A percentile compares a stretch with the other conserved stretches of the same genome.
Evolutionary conservation across 257 asterid genomes (phyloP).

Genomic region (Salvia rosmarinus): DNA sequence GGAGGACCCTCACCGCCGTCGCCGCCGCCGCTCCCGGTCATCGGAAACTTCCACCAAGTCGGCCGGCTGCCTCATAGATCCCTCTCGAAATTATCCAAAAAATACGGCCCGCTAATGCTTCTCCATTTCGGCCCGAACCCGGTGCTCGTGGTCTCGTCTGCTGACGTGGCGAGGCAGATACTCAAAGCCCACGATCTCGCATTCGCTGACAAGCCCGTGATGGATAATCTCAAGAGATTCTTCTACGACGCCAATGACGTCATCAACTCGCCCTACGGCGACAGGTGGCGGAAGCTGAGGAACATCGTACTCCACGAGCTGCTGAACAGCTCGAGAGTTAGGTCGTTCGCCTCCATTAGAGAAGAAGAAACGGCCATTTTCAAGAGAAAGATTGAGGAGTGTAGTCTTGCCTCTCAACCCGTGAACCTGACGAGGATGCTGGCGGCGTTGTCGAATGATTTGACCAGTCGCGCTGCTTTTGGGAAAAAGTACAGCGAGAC

Average conservation of each 20-base stretch:
- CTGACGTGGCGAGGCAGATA: conserved; percentile 25
- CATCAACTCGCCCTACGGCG: conserved; percentile 30
- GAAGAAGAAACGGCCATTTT: conserved; percentile 33
- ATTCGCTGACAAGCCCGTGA: conserved; percentile 27
- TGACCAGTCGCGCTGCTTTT: conserved; percentile 26
- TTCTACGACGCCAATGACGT: conserved; percentile 33
- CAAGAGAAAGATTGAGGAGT: conserved; percentile 13
- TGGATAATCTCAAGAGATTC: not conserved
- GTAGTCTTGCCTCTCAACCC: not conserved
- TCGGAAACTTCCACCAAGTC: conserved; percentile 48
- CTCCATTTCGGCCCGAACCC: conserved; percentile 41
- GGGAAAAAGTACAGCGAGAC: conserved; percentile 35
- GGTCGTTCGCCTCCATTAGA: conserved; percentile 21
- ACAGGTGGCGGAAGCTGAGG: conserved; percentile 33
- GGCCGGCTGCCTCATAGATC: conserved; percentile 33
- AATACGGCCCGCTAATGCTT: conserved; percentile 44
- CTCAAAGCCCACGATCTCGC: conserved; percentile 32
- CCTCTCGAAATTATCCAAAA: conserved; percentile 27
- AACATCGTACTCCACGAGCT: conserved; percentile 30
- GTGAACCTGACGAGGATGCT: conserved; percentile 33
- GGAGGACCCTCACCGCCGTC: conserved; percentile 36
- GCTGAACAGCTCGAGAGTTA: conserved; percentile 19
- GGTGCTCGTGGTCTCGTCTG: conserved; percentile 39
- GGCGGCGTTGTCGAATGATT: conserved; percentile 7
- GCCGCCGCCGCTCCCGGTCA: conserved; percentile 43